These are phyloP conservation scores for Byssoonygena ceratinophila DNA, from an alignment of 2,329 filamentous ascomycete genomes.

Conservation along the genomic window DNA sequence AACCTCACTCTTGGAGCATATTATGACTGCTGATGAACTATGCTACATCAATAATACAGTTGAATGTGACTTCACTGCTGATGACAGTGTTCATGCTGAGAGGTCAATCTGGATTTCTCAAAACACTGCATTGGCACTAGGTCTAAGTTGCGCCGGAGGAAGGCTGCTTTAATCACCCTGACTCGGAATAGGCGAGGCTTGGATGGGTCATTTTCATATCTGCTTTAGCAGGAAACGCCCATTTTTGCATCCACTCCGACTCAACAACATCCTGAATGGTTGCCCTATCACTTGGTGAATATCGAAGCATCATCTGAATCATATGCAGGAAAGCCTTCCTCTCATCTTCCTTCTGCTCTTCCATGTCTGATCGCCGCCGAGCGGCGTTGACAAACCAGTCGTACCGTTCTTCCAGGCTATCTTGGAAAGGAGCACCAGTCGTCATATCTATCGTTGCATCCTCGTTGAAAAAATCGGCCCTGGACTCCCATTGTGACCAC, in stretches of 20 bases:
- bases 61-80: too few relatives aligned
- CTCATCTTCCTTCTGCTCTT: slow-evolving; percentile 13
- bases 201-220: not conserved
- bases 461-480: slow-evolving; percentile 15
- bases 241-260: slow-evolving; percentile 17
- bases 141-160: not conserved
- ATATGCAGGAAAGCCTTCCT: slow-evolving; percentile 15
- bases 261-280: slow-evolving; percentile 15
- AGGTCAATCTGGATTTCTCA: too few relatives aligned
- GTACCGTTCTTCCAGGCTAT: slow-evolving; percentile 14
- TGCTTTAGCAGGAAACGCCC: slow-evolving; percentile 14
- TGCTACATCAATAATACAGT: too few relatives aligned
- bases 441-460: slow-evolving; percentile 15
- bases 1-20: too few relatives aligned
- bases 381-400: slow-evolving; percentile 13
- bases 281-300: slow-evolving; percentile 13
- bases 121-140: not conserved
- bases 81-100: too few relatives aligned
- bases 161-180: not conserved
- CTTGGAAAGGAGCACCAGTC: slow-evolving; percentile 11
- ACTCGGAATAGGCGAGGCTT: not conserved
- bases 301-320: slow-evolving; percentile 14
- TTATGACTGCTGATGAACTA: too few relatives aligned
- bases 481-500: slow-evolving; percentile 14
- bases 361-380: slow-evolving; percentile 13